phyloP scores from a whole-genome alignment of 2,329 filamentous ascomycete species.

The Penicillium capsulatum region DNA sequence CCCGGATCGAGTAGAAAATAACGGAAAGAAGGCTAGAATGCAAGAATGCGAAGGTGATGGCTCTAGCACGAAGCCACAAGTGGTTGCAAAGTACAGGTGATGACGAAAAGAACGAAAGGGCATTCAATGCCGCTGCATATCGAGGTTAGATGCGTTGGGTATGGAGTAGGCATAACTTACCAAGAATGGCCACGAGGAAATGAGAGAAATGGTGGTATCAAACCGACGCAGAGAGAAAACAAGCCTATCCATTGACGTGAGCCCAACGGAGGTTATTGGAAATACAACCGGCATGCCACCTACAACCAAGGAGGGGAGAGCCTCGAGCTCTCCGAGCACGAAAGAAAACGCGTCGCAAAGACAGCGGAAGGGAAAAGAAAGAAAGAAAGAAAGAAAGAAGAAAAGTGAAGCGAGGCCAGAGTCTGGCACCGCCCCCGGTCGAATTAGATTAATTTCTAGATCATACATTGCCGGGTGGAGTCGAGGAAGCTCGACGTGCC shows the following conservation, averaged over 20 bases:
- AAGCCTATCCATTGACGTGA: not conserved
- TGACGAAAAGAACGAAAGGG: conserved; percentile 20
- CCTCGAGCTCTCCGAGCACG: conserved; percentile 27
- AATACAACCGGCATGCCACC: conserved; percentile 6
- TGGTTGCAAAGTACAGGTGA: too few relatives aligned
- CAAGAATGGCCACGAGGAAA: conserved; percentile 9
- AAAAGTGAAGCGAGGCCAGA: not conserved
- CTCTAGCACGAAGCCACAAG: too few relatives aligned
- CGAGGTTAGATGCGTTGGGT: not conserved
- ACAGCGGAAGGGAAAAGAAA: conserved; percentile 16
- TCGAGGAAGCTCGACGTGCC: not conserved
- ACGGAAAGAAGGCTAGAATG: too few relatives aligned
- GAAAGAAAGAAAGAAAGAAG: conserved; percentile 11
- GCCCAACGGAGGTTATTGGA: not conserved
- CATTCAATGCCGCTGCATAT: conserved; percentile 34
- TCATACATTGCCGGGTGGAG: not conserved
- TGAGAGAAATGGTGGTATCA: conserved; percentile 12
- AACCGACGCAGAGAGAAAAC: not conserved
- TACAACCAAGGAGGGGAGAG: conserved; percentile 24
- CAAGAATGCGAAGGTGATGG: too few relatives aligned
- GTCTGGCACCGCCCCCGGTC: conserved; percentile 3
- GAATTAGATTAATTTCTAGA: conserved; percentile 12
- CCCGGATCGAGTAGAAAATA: conserved; percentile 10
- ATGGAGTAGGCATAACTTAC: not conserved
- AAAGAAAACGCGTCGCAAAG: conserved; percentile 14